Conservation (phyloP, 306 rosid species). For the Oemleria cerasiformis region DNA sequence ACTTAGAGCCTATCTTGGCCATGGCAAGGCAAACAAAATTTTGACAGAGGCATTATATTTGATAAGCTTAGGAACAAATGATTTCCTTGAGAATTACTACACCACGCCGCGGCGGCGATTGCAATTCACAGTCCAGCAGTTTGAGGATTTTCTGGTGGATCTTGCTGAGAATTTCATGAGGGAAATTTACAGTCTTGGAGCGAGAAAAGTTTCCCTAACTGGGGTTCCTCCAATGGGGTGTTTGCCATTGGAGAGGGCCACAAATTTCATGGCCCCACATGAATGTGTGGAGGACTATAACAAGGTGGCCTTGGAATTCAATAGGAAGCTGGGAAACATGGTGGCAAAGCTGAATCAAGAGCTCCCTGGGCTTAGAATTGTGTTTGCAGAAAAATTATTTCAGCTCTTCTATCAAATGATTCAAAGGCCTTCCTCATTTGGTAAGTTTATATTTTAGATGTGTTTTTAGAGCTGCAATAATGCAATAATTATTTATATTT, state of each 20-base stretch:
- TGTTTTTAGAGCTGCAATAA: background rate
- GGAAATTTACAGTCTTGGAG: slow-evolving; percentile 54
- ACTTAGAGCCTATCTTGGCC: slow-evolving; percentile 46
- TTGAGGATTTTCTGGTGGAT: slow-evolving; percentile 42
- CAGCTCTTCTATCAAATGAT: slow-evolving; percentile 24
- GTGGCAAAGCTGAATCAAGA: slow-evolving; percentile 30
- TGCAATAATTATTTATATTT: background rate
- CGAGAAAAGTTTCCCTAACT: slow-evolving; percentile 50
- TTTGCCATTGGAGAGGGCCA: slow-evolving; percentile 71
- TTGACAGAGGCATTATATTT: slow-evolving; percentile 47
- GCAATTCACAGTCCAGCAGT: slow-evolving; percentile 41
- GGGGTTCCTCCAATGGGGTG: slow-evolving; percentile 88
- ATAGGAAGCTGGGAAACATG: slow-evolving; percentile 32
- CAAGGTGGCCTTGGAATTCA: slow-evolving; percentile 41
- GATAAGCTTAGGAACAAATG: slow-evolving; percentile 72
- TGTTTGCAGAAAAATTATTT: slow-evolving; percentile 21
- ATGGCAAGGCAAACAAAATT: slow-evolving; percentile 36
- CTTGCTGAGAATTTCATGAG: slow-evolving; percentile 46
- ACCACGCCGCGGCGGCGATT: slow-evolving; percentile 35
- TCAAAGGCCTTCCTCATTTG: slow-evolving; percentile 34
- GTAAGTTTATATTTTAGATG: slow-evolving; percentile 18
- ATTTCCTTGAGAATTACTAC: slow-evolving; percentile 71
- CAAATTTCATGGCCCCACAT: slow-evolving; percentile 27
- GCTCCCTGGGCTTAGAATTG: slow-evolving; percentile 31
- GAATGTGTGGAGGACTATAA: slow-evolving; percentile 37